Conservation (phyloP, 306 rosid species). For the Prunus mira region DNA sequence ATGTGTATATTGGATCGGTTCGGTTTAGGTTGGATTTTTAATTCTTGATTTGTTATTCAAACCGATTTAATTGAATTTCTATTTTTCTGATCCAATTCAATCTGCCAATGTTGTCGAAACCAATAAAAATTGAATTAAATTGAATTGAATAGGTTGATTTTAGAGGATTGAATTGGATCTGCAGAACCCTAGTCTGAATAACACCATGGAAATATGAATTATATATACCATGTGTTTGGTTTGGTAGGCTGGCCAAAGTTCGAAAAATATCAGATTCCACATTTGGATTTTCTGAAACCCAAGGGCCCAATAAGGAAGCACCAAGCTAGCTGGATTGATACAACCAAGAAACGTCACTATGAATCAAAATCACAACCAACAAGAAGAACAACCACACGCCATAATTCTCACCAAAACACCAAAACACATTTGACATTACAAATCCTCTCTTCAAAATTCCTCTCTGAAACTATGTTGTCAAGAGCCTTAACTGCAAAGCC, state of each 20-base stretch:
- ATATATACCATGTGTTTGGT: no score
- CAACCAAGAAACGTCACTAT: neutral
- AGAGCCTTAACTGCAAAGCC: slow-evolving; percentile 16
- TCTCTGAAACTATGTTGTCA: slow-evolving; percentile 11
- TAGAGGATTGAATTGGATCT: no score
- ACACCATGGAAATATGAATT: no score
- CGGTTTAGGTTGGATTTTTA: no score
- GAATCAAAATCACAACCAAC: neutral
- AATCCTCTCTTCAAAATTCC: neutral
- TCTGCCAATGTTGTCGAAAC: no score
- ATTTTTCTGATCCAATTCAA: no score
- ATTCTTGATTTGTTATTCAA: no score
- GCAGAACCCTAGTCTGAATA: no score
- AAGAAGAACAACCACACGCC: neutral
- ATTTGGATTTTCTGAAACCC: neutral
- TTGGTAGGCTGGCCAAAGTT: neutral
- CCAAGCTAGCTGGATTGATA: neutral
- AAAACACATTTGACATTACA: neutral
- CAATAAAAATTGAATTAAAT: no score
- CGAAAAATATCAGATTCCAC: neutral
- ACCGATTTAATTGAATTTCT: no score
- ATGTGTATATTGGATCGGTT: no score
- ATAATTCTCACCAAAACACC: neutral
- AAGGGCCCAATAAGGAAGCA: neutral
- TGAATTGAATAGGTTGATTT: no score